Evolutionary conservation across 441 rosid species (phyloP), one percentile per base, ranked within the genome.

Genomic region (Adansonia gregorii): DNA sequence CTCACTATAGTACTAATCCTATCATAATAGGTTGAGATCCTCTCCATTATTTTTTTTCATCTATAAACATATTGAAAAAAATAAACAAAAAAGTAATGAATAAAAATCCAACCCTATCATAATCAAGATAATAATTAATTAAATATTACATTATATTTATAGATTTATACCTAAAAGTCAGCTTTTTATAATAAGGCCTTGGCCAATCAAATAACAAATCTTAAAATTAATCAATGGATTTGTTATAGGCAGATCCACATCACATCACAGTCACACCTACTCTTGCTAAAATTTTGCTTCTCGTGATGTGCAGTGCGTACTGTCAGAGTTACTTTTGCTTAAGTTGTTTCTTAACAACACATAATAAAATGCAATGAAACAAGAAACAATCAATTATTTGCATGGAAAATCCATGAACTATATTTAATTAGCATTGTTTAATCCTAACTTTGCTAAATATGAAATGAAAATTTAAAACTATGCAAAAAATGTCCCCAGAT

Each of bases 251-350:
- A 56, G 58, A 31, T 31, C 39, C 39, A 31, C 4, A 31, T 24
- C 27, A 24, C 27, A 24, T 31, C 39, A 31, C 39, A 31, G 4
- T 31, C 39, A 31, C 4, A 31, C 39, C 27, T 31, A 31, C 39
- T 24, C 41, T 67, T 61, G 72, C 75, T 67, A 22, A 74, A 74
- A 76, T 60, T 65, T 45, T 58, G 71, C 19, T 46, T 72, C 76
- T 43, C 67, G 64, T 71, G 72, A 68, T 85, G 46, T 31, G 39
- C 4, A 31, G 80, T 83, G 86, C 89, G 88, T 86, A 88, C 87
- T 85, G 79, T 85, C 82, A 72, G 87, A 64, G 78, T 73, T 59
- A 81, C 78, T 73, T 63, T 74, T 2, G 76, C 75, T 76, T 20
- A n/a, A 15, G 15, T 66, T 43, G 19, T 64, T 61, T 75, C 24